These are phyloP conservation scores for Colletotrichum godetiae DNA, from an alignment of 2,329 filamentous ascomycete species.

Conservation along the genomic window DNA sequence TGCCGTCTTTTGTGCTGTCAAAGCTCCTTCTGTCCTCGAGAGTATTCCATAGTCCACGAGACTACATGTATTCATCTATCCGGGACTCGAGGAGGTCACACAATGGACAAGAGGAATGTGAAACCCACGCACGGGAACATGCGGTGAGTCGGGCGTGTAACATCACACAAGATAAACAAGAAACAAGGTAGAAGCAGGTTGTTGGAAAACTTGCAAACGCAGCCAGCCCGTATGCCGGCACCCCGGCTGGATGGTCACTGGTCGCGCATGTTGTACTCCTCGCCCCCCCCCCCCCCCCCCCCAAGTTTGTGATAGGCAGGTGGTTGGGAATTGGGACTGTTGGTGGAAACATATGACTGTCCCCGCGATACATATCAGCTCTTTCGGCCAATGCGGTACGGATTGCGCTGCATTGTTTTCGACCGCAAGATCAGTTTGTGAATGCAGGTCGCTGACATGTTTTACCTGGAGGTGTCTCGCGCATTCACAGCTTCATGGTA, in stretches of 20 bases:
- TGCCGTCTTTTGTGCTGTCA: not conserved
- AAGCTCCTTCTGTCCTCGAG: no score
- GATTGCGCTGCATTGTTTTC: not conserved
- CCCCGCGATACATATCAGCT: not conserved
- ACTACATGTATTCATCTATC: not conserved
- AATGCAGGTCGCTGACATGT: not conserved
- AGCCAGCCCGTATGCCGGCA: not conserved
- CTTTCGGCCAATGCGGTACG: not conserved
- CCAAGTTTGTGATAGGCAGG: constrained; percentile 11
- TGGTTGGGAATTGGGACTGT: not conserved
- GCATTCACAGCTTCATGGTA: no score
- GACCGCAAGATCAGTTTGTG: not conserved
- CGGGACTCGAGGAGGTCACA: not conserved
- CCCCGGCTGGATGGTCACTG: not conserved
- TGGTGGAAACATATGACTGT: not conserved
- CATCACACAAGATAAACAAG: not conserved
- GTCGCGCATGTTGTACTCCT: not conserved
- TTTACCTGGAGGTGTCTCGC: not conserved
- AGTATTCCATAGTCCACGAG: not conserved
- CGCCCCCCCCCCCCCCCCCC: not conserved
- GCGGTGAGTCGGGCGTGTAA: not conserved
- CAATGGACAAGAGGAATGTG: not conserved
- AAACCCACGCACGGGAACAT: not conserved
- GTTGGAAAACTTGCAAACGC: not conserved
- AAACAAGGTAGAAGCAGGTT: not conserved